Percentiles rank a stretch among this genome's conserved stretches.
Evolutionary conservation across 192 early-diverging fungal genomes (phyloP).

Genomic region (Coemansia sp.): DNA sequence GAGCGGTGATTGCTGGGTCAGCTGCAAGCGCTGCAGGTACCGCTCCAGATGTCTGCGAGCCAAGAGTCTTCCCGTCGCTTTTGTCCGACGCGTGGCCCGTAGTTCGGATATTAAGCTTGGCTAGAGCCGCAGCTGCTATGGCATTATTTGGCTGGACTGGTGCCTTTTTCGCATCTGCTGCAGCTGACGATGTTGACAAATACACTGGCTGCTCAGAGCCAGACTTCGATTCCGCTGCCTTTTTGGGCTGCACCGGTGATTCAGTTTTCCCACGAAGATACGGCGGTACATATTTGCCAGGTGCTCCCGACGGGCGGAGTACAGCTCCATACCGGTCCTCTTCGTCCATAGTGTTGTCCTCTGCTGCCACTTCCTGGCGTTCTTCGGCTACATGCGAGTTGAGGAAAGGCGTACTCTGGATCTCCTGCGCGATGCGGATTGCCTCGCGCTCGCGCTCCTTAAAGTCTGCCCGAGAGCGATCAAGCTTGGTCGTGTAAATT

Average conservation of each 20-base stretch:
- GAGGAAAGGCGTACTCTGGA: slow-evolving; percentile 66
- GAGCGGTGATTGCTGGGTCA: slow-evolving; percentile 36
- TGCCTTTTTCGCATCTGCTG: neutral
- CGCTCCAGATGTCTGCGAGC: neutral
- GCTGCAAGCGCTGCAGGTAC: slow-evolving; percentile 11
- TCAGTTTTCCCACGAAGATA: slow-evolving; percentile 59
- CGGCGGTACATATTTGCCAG: slow-evolving; percentile 88
- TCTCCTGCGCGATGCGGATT: slow-evolving; percentile 83
- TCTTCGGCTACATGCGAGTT: slow-evolving; percentile 93
- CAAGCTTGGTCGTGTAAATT: slow-evolving; percentile 91
- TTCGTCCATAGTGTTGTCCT: slow-evolving; percentile 74
- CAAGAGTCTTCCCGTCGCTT: neutral
- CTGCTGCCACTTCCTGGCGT: slow-evolving; percentile 61
- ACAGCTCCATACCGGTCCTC: slow-evolving; percentile 87
- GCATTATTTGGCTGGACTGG: slow-evolving; percentile 27
- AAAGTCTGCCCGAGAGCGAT: slow-evolving; percentile 77
- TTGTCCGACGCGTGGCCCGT: slow-evolving; percentile 25
- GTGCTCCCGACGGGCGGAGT: slow-evolving; percentile 59
- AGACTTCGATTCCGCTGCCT: neutral
- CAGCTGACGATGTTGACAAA: slow-evolving; percentile 7
- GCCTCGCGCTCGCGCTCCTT: slow-evolving; percentile 87
- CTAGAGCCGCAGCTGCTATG: slow-evolving; percentile 35
- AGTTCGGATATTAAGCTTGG: slow-evolving; percentile 53
- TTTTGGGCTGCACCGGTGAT: slow-evolving; percentile 5
- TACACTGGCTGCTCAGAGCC: slow-evolving; percentile 1